Evolutionary conservation across 2,329 filamentous ascomycete genomes (phyloP).

Genomic region (Talaromyces sp.): DNA sequence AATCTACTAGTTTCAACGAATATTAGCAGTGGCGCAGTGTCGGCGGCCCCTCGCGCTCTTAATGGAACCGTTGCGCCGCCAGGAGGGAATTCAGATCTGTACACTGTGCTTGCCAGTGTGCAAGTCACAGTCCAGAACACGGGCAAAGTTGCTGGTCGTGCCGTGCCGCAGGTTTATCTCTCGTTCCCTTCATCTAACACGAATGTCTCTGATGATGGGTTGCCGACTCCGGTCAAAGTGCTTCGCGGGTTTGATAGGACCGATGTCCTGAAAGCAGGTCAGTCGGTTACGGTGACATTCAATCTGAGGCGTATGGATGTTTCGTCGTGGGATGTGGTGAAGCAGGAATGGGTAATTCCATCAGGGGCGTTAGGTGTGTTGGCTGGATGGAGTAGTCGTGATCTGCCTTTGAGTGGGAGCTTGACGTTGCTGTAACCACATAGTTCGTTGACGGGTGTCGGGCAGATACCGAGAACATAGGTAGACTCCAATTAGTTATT

Average conservation of each 20-base stretch:
- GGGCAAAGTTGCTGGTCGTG: slow-evolving; percentile 48
- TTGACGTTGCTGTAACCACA: slow-evolving; percentile 6
- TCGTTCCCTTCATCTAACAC: slow-evolving; percentile 34
- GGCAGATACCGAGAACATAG: background rate
- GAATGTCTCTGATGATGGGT: slow-evolving; percentile 19
- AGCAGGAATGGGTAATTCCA: slow-evolving; percentile 37
- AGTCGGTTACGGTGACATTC: slow-evolving; percentile 46
- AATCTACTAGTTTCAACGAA: slow-evolving; percentile 11
- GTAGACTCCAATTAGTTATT: background rate
- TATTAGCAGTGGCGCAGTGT: background rate
- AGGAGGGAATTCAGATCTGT: slow-evolving; percentile 59
- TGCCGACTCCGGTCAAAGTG: slow-evolving; percentile 30
- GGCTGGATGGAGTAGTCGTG: slow-evolving; percentile 29
- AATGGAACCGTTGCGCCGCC: slow-evolving; percentile 25
- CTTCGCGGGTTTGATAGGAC: slow-evolving; percentile 57
- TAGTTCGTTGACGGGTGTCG: background rate
- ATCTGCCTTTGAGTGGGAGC: slow-evolving; percentile 26
- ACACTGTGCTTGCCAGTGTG: slow-evolving; percentile 52
- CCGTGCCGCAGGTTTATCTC: slow-evolving; percentile 59
- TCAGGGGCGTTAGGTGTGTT: slow-evolving; percentile 26
- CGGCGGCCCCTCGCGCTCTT: slow-evolving; percentile 6
- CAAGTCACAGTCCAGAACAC: slow-evolving; percentile 53
- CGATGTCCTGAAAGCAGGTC: slow-evolving; percentile 39
- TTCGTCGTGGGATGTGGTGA: slow-evolving; percentile 37
- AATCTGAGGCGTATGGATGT: slow-evolving; percentile 43